Evolutionary conservation across 352 stramenopile genomes (phyloP), one percentile per base, ranked within the genome.

Genomic region (Globisporangium emineosum): DNA sequence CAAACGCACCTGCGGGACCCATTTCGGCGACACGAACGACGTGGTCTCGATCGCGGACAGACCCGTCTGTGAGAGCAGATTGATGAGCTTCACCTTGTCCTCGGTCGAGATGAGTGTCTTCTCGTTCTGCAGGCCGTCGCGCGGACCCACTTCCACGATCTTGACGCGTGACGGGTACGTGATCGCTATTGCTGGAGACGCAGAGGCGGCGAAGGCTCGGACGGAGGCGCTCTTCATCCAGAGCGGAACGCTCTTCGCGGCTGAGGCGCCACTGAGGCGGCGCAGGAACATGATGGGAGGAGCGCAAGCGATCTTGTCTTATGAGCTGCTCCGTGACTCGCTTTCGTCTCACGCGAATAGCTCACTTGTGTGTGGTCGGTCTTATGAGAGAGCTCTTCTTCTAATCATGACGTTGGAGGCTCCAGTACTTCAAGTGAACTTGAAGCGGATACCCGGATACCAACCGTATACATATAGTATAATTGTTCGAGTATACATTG

Each of bases 121-220:
- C 74, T 98, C 96, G 72, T 98, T 98, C 80, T 98, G 91, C n/a
- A 99, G 77, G 2, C 97, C 97, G 76, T 99, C 97, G 21, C 96
- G 83, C 27, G 96, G 96, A 32, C 96, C 96, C 21, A 99, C 97
- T 71, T 98, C 92, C 10, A 98, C 92, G 72, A 98, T 96, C 69
- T 93, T 96, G 55, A 98, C 91, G 61, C 73, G 85, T 37, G 55
- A 58, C 25, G 87, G 87, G 71, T 93, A 96, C 32, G 49, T 52
- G 29, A 57, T n/a, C n/a, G 21, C 29, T 17, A 29, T 9, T 15
- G 59, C 35, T n/a, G 32, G 50, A 15, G 27, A 12, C 3, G 50
- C 15, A 4, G 50, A 30, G 7, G 29, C 51, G 1, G 49, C 43
- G 25, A 59, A 53, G 25, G 23, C 50, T 25, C 49, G 52, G 8